Evolutionary conservation across 192 early-diverging fungal genomes (phyloP), one percentile per base, ranked within the genome.

Genomic region (Phlyctochytrium planicorne): DNA sequence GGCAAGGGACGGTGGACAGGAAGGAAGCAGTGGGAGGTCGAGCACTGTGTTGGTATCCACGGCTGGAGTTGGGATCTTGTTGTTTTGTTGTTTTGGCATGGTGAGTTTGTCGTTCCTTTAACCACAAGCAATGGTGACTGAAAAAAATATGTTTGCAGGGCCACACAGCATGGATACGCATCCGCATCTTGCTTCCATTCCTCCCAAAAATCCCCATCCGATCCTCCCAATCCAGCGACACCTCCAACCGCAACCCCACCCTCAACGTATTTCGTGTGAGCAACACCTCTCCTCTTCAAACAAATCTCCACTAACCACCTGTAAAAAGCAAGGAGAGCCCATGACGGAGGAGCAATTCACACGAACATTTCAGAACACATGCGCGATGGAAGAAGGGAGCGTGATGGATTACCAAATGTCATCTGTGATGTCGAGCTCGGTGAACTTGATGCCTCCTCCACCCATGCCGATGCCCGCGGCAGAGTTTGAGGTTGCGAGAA

Each of bases 11-110:
- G 10, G 65, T n/a, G 65, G 12, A 6, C 3, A 65, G 57, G 55
- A 67, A 6, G 17, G 24, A 10, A 52, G 3, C 16, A 14, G 14
- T 3, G 12, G 16, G 6, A 59, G 66, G 25, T 60, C 66, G 17
- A 4, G 6, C 25, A 67, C 66, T 3, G 66, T 67, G 29, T 16
- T 66, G 61, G 65, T 59, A 30, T 60, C 66, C 30, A 67, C 66
- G 62, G 30, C 12, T 4, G 59, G 25, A 3, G 62, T 67, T 3
- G 12, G 29, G 16, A 34, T 67, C 14, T 31, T 67, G 66, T 29
- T 67, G 6, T 63, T 67, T 14, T 59, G 10, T n/a, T 67, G 66
- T 30, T 67, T 67, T 34, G 66, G 66, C 4, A 65, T 23, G 17
- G 65, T 30, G 32, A 62, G 20, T 25, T 57, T 57, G 20, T 24